Evolutionary conservation across 495 filamentous ascomycete genomes (phyloP), one percentile per base, ranked within the genome.

Genomic region (Neurospora sp.): DNA sequence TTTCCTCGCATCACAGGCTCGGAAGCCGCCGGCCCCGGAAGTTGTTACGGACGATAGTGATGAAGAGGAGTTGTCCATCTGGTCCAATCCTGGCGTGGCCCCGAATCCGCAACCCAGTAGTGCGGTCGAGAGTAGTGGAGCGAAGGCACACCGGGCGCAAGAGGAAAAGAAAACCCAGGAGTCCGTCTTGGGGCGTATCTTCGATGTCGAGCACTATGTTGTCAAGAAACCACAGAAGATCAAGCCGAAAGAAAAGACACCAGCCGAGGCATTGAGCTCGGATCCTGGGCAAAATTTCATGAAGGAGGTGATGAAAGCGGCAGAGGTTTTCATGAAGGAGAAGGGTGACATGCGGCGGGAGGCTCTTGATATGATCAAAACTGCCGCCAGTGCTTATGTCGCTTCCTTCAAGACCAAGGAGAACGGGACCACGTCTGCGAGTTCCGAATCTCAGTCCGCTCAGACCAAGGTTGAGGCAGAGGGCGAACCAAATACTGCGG

Each of bases 111-210:
- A 65, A 65, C 8, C 27, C 14, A 65, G 53, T 35, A 27, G 3
- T 65, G 27, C 27, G 53, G 53, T 9, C 27, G 75, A 74, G 59
- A 83, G 78, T 71, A 80, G 76, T 3, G 79, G 82, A 5, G 80
- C 82, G 35, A 83, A 78, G 65, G 78, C 74, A 12, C 80, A 83
- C 70, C 81, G 80, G 22, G 85, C 83, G 0, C 79, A 83, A 48
- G 84, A 87, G 73, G 86, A 87, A 74, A 82, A 80, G 59, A 84
- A 84, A 70, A 81, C 78, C 12, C 88, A 90, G 72, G 88, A 91
- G 69, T 77, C 81, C 0, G 85, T 89, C 0, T 75, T 91, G 39
- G 86, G 83, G 18, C 81, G 79, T 38, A 86, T 91, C 5, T 86
- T 91, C 61, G 85, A 84, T 39, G 73, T 89, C 3, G 84, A 87